Base-by-base conservation (phyloP, 805 yeast genomes). In the Nakazawaea ishiwadae region DNA sequence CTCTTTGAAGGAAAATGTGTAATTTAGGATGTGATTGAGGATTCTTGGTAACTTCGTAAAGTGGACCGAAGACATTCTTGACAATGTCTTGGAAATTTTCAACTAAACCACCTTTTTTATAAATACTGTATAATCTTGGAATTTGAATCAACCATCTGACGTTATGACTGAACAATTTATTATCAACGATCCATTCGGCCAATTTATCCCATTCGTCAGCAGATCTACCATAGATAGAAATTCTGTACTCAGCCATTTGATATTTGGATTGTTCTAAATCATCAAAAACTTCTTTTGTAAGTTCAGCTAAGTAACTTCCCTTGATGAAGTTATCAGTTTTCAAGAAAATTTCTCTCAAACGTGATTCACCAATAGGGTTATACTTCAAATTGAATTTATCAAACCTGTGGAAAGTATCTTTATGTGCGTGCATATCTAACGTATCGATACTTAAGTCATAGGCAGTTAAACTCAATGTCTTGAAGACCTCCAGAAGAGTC, bases 391-490 rank as follows among this genome's bases (percentile, higher is more conserved):
- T 93, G 73, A 93, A 93, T 65, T 93, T 93, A 64, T 93, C 99
- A 58, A 93, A 93, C 54, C 99, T 75, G 63, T 93, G 99, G 75
- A 93, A 93, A 1, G 98, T 85, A 56, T 93, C 99, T 49, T 90
- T 85, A 62, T 93, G 99, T 4, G 99, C 99, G 63, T 93, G 99
- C 99, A 93, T 93, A 63, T 93, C 99, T 51, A 93, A 73, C 2
- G 99, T 95, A 56, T 93, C 99, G 54, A 93, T 93, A 44, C 95
- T 84, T 45, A 93, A 70, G 58, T 93, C 99, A 58, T 95, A 93
- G 1, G 97, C 98, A 0, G 96, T 83, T 46, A 93, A 73, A 42
- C 87, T 81, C 60, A 93, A 73, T 28, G 98, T 89, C 56, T 89
- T 76, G 65, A 93, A 93, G 36, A 93, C 99, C 59, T 91, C 83